Percentiles rank a stretch among this genome's conserved stretches.
Evolutionary conservation across 257 asterid species (phyloP).

Genomic region (Leptodermis oblonga): DNA sequence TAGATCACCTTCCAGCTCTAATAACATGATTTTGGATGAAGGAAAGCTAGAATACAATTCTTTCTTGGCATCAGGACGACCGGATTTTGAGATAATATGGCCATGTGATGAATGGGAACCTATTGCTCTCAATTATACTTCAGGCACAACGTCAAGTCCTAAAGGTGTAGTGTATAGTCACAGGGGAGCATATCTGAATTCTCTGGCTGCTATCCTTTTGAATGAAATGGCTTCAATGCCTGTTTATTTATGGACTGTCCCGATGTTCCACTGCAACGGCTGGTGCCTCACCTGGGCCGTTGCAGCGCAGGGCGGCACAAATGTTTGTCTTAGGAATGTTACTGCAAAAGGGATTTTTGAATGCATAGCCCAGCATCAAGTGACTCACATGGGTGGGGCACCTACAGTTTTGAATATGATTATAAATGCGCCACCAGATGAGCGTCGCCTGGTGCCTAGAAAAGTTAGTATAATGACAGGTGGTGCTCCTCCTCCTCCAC

Average conservation of each 20-base stretch:
- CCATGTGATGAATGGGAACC: slow-evolving; percentile 33
- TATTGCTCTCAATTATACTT: slow-evolving; percentile 34
- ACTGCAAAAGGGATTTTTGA: slow-evolving; percentile 31
- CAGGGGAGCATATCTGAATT: slow-evolving; percentile 39
- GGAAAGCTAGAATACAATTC: slow-evolving; percentile 22
- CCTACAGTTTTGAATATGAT: slow-evolving; percentile 36
- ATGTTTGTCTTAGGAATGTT: slow-evolving; percentile 30
- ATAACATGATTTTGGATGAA: background rate
- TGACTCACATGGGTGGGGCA: slow-evolving; percentile 33
- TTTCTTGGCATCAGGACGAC: slow-evolving; percentile 22
- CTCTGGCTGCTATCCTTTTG: slow-evolving; percentile 24
- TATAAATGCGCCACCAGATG: slow-evolving; percentile 20
- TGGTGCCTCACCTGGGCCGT: slow-evolving; percentile 35
- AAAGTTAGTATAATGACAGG: slow-evolving; percentile 32
- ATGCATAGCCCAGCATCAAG: slow-evolving; percentile 16
- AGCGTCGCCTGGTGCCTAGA: slow-evolving; percentile 20
- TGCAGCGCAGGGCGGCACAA: slow-evolving; percentile 39
- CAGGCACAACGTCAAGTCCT: slow-evolving; percentile 38
- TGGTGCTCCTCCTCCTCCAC: slow-evolving; percentile 37
- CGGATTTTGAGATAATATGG: slow-evolving; percentile 24
- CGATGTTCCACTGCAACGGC: slow-evolving; percentile 42
- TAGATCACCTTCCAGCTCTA: background rate
- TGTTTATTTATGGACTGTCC: slow-evolving; percentile 34
- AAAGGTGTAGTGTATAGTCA: slow-evolving; percentile 35
- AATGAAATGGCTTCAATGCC: slow-evolving; percentile 29